Percentiles rank a stretch among this genome's conserved stretches.
phyloP scores from a whole-genome alignment of 495 filamentous ascomycete species.

The Tuber brumale region DNA sequence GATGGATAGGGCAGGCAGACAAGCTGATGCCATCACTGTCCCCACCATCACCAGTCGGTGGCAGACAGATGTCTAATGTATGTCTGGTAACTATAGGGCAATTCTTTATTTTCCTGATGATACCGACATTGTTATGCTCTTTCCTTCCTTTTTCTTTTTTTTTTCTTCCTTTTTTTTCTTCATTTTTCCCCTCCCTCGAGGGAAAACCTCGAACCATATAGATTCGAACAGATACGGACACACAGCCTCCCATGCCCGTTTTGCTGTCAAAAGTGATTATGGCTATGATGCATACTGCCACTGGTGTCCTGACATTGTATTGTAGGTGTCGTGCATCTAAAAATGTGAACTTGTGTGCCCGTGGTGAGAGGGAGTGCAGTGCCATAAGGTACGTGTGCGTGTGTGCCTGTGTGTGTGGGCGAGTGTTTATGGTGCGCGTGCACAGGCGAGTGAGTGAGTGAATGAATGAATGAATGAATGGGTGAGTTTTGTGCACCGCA shows the following conservation, averaged over 20 bases:
- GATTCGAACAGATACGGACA: not conserved
- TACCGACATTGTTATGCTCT: not conserved
- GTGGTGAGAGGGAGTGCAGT: not conserved
- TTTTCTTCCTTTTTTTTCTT: not conserved
- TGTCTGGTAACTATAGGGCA: not conserved
- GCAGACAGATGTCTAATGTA: not conserved
- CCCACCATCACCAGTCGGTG: not conserved
- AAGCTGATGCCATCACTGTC: not conserved
- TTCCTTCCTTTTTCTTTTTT: not conserved
- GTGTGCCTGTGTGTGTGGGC: not conserved
- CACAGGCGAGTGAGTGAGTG: not conserved
- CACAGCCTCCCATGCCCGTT: not conserved
- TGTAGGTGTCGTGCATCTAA: not conserved
- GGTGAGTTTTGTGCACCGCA: not conserved
- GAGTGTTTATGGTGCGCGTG: not conserved
- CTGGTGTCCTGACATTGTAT: conserved; percentile 2
- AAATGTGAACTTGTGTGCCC: not conserved
- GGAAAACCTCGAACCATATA: not conserved
- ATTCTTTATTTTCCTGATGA: conserved; percentile 1
- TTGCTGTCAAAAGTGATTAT: not conserved
- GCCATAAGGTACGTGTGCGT: not conserved
- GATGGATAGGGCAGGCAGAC: not conserved
- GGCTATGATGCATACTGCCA: conserved; percentile 2
- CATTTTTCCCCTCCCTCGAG: not conserved
- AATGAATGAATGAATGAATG: not conserved